Evolutionary conservation across 2,329 filamentous ascomycete genomes (phyloP).

Genomic region (Leptographium galeiforme): DNA sequence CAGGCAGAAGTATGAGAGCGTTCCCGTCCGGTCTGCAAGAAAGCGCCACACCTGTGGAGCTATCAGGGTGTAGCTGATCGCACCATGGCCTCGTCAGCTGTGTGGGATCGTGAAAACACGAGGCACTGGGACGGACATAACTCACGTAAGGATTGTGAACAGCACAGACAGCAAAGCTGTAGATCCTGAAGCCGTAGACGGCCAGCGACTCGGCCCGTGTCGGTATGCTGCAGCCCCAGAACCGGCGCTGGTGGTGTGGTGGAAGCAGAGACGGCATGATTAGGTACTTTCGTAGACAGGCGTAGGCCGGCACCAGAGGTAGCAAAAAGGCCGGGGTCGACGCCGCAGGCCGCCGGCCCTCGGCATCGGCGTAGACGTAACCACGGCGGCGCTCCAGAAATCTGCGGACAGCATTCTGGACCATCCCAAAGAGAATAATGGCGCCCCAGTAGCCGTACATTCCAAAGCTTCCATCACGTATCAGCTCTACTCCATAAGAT

Average conservation of each 20-base stretch:
- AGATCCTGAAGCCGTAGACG: neutral
- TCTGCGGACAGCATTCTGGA: neutral
- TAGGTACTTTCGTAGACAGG: neutral
- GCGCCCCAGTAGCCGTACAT: slow-evolving; percentile 4
- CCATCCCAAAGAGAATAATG: slow-evolving; percentile 2
- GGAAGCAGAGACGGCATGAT: slow-evolving; percentile 1
- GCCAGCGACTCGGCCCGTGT: neutral
- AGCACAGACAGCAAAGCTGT: slow-evolving; percentile 5
- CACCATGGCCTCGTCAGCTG: neutral
- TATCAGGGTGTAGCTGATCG: neutral
- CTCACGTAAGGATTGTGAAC: slow-evolving; percentile 5
- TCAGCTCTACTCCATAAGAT: neutral
- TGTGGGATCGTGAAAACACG: neutral
- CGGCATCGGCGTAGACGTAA: neutral
- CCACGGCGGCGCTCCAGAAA: neutral
- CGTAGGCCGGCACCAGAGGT: neutral
- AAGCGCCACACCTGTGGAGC: slow-evolving; percentile 9
- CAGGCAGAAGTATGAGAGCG: slow-evolving; percentile 8
- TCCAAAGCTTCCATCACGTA: neutral
- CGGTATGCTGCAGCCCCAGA: slow-evolving; percentile 5
- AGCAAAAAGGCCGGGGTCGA: neutral
- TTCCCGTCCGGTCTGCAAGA: slow-evolving; percentile 12
- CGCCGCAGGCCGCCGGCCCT: neutral
- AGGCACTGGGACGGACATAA: neutral
- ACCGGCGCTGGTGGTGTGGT: neutral